Evolutionary conservation across 139 green algal genomes (phyloP).

Genomic region (Auxenochlorella pyrenoidosa): DNA sequence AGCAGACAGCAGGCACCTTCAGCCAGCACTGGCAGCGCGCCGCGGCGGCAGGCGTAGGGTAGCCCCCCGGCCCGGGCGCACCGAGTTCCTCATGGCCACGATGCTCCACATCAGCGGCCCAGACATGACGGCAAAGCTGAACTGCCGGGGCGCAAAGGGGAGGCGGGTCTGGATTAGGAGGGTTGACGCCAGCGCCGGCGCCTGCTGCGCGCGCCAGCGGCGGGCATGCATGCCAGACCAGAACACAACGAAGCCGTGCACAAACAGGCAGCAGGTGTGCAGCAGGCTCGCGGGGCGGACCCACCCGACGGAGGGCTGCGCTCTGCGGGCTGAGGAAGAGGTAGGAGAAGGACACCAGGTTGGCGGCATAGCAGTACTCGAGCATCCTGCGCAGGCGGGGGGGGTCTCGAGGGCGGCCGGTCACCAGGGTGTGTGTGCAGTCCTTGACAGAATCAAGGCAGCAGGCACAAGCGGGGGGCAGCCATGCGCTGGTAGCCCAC

Average conservation of each 20-base stretch:
- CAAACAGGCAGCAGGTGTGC: background rate
- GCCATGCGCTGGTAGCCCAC: no score
- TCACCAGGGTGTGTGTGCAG: background rate
- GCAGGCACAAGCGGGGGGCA: no score
- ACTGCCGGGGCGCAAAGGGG: slow-evolving; percentile 46
- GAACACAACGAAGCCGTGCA: background rate
- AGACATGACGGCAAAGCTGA: slow-evolving; percentile 75
- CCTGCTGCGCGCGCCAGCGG: background rate
- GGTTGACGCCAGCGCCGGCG: no score
- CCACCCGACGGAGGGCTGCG: slow-evolving; percentile 65
- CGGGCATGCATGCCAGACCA: no score
- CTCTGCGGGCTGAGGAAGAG: slow-evolving; percentile 66
- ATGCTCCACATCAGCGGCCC: slow-evolving; percentile 83
- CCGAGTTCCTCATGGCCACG: slow-evolving; percentile 82
- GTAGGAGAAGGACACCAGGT: slow-evolving; percentile 74
- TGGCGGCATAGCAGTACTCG: slow-evolving; percentile 81
- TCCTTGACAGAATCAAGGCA: no score
- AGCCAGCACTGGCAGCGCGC: slow-evolving; percentile 30
- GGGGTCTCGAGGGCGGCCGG: background rate
- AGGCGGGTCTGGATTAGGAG: background rate
- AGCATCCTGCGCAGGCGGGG: slow-evolving; percentile 46
- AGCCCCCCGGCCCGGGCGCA: no score
- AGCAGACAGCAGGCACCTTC: slow-evolving; percentile 13
- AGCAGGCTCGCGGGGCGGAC: background rate
- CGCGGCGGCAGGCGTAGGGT: no score